Percentiles rank a stretch among this genome's conserved stretches.
Conservation (phyloP, 2,329 filamentous ascomycete genomes). For the Xylaria sp. region DNA sequence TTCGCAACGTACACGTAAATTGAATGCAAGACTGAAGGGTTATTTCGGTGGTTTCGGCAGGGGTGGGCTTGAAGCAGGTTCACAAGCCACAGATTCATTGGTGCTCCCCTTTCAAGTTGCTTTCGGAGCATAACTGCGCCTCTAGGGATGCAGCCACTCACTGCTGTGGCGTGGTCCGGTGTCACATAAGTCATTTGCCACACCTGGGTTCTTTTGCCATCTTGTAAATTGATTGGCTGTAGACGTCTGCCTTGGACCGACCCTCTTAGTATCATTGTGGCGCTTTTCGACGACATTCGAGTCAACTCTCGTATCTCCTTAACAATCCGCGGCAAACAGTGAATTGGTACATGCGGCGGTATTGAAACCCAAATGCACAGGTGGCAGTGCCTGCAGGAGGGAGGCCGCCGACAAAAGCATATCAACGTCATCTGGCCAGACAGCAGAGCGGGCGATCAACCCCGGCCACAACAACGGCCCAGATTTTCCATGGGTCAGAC, state of each 20-base stretch:
- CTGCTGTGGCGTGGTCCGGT: slow-evolving; percentile 11
- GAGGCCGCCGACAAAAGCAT: slow-evolving; percentile 7
- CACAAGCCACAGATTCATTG: slow-evolving; percentile 7
- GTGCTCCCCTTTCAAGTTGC: background rate
- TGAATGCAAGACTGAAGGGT: background rate
- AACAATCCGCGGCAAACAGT: background rate
- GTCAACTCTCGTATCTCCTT: slow-evolving; percentile 3
- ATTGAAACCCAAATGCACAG: background rate
- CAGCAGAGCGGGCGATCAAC: background rate
- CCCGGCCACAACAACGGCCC: background rate
- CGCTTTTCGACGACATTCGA: slow-evolving; percentile 26
- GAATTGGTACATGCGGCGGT: background rate
- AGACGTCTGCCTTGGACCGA: background rate
- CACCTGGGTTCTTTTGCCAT: background rate
- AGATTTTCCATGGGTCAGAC: background rate
- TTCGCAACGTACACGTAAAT: background rate
- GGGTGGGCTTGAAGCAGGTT: background rate
- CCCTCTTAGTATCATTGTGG: slow-evolving; percentile 2
- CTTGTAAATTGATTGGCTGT: background rate
- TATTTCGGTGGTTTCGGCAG: background rate
- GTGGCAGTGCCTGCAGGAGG: background rate
- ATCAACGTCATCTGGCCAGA: slow-evolving; percentile 1
- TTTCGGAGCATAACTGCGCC: background rate
- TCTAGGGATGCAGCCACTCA: background rate
- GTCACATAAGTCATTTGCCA: slow-evolving; percentile 14